Evolutionary conservation across 2,329 filamentous ascomycete genomes (phyloP).

Genomic region (Phialemonium atrogriseum): DNA sequence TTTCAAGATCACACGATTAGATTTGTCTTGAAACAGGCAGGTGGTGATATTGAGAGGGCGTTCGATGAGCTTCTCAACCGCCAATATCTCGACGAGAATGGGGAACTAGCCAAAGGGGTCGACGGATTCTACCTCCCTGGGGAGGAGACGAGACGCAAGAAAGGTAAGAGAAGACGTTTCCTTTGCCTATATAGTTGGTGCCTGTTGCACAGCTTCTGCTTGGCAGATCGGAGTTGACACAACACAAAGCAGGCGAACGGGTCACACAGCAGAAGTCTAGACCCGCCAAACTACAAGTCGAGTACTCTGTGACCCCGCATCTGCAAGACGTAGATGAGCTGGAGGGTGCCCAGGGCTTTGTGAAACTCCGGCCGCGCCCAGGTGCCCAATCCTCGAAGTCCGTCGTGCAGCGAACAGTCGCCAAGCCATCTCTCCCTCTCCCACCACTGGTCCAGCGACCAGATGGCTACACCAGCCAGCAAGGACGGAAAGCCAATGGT

Average conservation of each 20-base stretch:
- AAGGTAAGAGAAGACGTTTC: too few species aligned
- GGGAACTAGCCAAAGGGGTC: constrained; percentile 61
- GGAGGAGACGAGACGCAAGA: constrained; percentile 24
- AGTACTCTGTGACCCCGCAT: constrained; percentile 18
- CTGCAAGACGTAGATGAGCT: constrained; percentile 9
- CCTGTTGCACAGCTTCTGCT: too few species aligned
- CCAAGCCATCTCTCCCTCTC: too few species aligned
- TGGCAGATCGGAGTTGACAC: too few species aligned
- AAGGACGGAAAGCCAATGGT: too few species aligned
- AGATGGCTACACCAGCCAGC: too few species aligned
- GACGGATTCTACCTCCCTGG: constrained; percentile 67
- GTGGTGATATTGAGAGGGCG: constrained; percentile 58
- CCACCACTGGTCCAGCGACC: too few species aligned
- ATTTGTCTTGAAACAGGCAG: constrained; percentile 58
- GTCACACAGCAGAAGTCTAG: too few species aligned
- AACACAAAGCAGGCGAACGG: too few species aligned
- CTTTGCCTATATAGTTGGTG: too few species aligned
- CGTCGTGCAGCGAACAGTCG: constrained; percentile 25
- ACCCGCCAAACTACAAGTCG: too few species aligned
- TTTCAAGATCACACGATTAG: constrained; percentile 58
- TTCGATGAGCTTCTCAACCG: constrained; percentile 77
- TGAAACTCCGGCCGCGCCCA: background rate
- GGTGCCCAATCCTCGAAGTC: background rate
- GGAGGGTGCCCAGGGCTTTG: background rate
- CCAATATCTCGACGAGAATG: constrained; percentile 64